phyloP scores from a whole-genome alignment of 148 eudicot genomes.

The Chenopodium suecicum region DNA sequence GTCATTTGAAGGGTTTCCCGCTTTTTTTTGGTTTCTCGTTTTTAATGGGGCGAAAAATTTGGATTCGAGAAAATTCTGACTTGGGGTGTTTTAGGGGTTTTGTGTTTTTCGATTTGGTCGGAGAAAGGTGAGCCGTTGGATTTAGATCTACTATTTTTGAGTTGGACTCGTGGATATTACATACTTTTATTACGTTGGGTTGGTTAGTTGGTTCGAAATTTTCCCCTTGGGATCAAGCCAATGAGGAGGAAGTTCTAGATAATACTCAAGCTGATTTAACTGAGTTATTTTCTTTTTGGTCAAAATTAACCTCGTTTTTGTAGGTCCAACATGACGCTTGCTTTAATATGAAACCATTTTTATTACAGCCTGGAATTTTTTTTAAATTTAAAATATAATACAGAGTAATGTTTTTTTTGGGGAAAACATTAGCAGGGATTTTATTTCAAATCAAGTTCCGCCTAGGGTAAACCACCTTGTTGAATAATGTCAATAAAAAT shows the following conservation, averaged over 20 bases:
- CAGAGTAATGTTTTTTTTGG: no score
- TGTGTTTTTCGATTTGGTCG: background rate
- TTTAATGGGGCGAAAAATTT: background rate
- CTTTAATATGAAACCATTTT: background rate
- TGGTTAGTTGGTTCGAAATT: background rate
- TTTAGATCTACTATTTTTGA: background rate
- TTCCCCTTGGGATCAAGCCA: background rate
- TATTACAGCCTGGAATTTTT: no score
- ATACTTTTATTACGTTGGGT: no score
- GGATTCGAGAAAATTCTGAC: slow-evolving; percentile 3
- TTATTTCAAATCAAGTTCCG: no score
- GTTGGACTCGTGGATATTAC: background rate
- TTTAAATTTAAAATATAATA: no score
- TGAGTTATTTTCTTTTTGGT: background rate
- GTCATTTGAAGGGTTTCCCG: slow-evolving; percentile 7
- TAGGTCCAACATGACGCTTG: background rate
- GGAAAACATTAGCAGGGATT: no score
- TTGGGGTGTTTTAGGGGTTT: background rate
- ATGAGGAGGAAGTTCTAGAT: slow-evolving; percentile 10
- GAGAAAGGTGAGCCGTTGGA: slow-evolving; percentile 13
- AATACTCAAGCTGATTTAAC: background rate
- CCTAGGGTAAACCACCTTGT: no score
- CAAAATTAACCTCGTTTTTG: background rate
- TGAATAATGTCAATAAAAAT: no score
- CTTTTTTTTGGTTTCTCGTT: background rate